Percentiles rank a stretch among this genome's conserved stretches.
Evolutionary conservation across 805 yeast genomes (phyloP).

Genomic region (Kodamaea laetipori): DNA sequence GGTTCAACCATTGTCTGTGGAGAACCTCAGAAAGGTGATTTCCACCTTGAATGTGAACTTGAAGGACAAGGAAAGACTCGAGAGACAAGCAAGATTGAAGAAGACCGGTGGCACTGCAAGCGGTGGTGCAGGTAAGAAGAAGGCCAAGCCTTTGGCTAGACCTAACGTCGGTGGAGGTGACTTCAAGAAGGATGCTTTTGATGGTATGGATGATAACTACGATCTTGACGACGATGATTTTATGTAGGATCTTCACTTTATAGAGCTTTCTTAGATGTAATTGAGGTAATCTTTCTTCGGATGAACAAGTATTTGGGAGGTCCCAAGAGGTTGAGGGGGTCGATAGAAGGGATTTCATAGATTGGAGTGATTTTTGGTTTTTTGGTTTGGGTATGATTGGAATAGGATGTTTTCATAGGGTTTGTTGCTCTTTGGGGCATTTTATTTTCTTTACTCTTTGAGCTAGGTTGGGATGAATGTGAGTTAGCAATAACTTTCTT

Average conservation of each 20-base stretch:
- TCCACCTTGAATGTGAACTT: conserved; percentile 79
- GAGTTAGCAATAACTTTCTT: too few species aligned
- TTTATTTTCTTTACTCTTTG: too few species aligned
- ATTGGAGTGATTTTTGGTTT: not conserved
- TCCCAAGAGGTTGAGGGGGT: conserved; percentile 10
- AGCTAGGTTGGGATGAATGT: too few species aligned
- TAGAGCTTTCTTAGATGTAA: not conserved
- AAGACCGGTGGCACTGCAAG: conserved; percentile 83
- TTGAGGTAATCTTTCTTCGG: conserved; percentile 1
- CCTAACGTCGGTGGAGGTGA: conserved; percentile 47
- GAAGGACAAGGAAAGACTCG: conserved; percentile 85
- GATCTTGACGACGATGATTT: conserved; percentile 81
- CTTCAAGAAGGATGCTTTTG: conserved; percentile 66
- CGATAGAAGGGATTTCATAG: not conserved
- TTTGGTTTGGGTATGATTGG: not conserved
- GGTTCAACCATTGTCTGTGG: conserved; percentile 77
- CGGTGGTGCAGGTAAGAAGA: conserved; percentile 95
- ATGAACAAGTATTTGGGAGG: conserved; percentile 10
- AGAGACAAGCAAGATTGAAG: conserved; percentile 82
- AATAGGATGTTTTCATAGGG: not conserved
- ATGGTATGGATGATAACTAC: conserved; percentile 53
- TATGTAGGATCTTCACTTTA: conserved; percentile 50
- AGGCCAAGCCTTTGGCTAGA: conserved; percentile 79
- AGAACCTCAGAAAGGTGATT: conserved; percentile 79
- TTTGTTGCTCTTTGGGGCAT: not conserved